Conservation (phyloP, 495 filamentous ascomycete species). For the Recurvomyces mirabilis region DNA sequence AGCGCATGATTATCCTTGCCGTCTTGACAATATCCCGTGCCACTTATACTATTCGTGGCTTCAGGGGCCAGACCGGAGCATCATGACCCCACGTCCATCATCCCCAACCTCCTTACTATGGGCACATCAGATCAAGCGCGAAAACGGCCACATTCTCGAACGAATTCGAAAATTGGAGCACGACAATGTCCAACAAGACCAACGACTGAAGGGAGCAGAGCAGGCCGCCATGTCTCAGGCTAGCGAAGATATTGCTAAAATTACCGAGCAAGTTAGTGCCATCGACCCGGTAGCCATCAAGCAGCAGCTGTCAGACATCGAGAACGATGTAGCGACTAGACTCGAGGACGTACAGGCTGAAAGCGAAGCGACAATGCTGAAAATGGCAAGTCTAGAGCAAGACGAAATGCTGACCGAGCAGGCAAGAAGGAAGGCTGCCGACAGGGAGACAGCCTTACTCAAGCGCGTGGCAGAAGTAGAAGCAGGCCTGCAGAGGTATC, state of each 20-base stretch:
- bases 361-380: slow-evolving; percentile 6
- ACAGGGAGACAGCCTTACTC: slow-evolving; percentile 14
- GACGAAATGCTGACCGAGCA: slow-evolving; percentile 3
- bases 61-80: too few relatives aligned
- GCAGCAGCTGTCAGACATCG: slow-evolving; percentile 1
- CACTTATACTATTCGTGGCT: too few relatives aligned
- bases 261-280: slow-evolving; percentile 7
- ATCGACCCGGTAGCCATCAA: slow-evolving; percentile 4
- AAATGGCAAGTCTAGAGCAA: slow-evolving; percentile 9
- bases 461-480: slow-evolving; percentile 16
- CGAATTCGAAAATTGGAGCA: slow-evolving; percentile 26
- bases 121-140: slow-evolving; percentile 28
- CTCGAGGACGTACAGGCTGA: slow-evolving; percentile 11
- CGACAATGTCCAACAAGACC: slow-evolving; percentile 2
- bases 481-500: slow-evolving; percentile 8
- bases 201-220: slow-evolving; percentile 6
- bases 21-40: too few relatives aligned
- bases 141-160: slow-evolving; percentile 24
- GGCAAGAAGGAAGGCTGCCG: slow-evolving; percentile 13
- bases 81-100: slow-evolving; percentile 18
- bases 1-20: too few relatives aligned
- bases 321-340: slow-evolving; percentile 6
- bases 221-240: background rate
- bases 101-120: slow-evolving; percentile 30
- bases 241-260: background rate